phyloP scores from a whole-genome alignment of 768 basidiomycete species.

The Suillus ampliporus region DNA sequence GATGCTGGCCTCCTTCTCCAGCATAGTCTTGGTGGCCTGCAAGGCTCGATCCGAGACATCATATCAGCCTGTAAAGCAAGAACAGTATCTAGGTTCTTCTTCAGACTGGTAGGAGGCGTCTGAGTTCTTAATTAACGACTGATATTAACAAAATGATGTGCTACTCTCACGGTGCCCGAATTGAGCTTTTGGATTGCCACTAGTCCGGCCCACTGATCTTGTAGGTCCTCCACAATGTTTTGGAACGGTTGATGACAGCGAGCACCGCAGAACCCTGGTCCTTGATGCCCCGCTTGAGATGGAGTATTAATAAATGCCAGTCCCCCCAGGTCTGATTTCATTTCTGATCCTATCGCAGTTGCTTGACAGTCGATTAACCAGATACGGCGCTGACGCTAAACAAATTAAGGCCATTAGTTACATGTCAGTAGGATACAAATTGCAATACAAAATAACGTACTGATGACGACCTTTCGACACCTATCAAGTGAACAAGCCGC shows the following conservation, averaged over 20 bases:
- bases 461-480: conserved; percentile 34
- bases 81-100: conserved; percentile 39
- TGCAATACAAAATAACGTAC: conserved; percentile 29
- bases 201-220: conserved; percentile 11
- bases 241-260: background rate
- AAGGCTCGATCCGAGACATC: conserved; percentile 31
- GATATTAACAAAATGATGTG: no score
- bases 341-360: conserved; percentile 29
- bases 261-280: conserved; percentile 12
- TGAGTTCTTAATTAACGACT: no score
- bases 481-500: conserved; percentile 38
- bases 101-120: conserved; percentile 31
- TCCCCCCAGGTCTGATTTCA: conserved; percentile 35
- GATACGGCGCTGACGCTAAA: conserved; percentile 30
- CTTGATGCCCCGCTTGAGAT: conserved; percentile 23
- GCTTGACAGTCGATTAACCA: conserved; percentile 43
- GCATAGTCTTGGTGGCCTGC: conserved; percentile 8
- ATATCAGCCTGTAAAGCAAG: conserved; percentile 37
- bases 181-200: conserved; percentile 6
- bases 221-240: background rate
- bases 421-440: no score
- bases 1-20: conserved; percentile 17
- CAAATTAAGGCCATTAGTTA: background rate
- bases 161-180: conserved; percentile 11
- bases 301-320: conserved; percentile 39